Evolutionary conservation across 2,329 filamentous ascomycete species (phyloP).

Genomic region (Magnaporthales sp.): DNA sequence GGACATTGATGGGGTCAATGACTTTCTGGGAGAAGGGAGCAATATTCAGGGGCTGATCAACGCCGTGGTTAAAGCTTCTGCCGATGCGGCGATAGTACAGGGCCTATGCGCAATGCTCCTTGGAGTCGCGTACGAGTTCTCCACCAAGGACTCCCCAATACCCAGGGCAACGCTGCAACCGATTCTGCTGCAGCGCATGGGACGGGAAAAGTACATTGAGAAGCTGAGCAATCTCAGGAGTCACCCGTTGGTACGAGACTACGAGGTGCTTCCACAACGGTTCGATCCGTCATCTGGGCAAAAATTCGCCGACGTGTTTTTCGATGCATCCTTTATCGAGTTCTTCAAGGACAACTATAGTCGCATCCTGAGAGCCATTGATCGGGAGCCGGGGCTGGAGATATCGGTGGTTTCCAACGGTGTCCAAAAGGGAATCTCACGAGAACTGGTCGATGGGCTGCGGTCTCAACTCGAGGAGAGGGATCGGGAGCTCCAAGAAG

Average conservation of each 20-base stretch:
- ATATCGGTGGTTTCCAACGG: conserved; percentile 73
- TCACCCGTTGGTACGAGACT: conserved; percentile 75
- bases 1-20: conserved; percentile 82
- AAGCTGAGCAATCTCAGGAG: conserved; percentile 69
- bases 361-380: conserved; percentile 73
- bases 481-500: conserved; percentile 40
- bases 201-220: conserved; percentile 81
- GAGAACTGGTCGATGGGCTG: conserved; percentile 82
- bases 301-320: conserved; percentile 70
- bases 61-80: conserved; percentile 53
- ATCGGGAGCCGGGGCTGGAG: conserved; percentile 83
- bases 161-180: conserved; percentile 72
- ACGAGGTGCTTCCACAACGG: conserved; percentile 74
- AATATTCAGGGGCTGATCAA: conserved; percentile 83
- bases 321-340: conserved; percentile 80
- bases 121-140: conserved; percentile 91
- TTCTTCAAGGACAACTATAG: conserved; percentile 96
- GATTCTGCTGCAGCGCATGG: conserved; percentile 66
- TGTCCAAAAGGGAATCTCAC: conserved; percentile 82
- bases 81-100: conserved; percentile 60
- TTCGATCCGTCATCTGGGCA: conserved; percentile 38
- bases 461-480: conserved; percentile 70
- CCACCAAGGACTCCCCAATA: conserved; percentile 91
- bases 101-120: conserved; percentile 79
- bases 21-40: conserved; percentile 86